phyloP scores from a whole-genome alignment of 441 rosid species.

The Viola pubescens region DNA sequence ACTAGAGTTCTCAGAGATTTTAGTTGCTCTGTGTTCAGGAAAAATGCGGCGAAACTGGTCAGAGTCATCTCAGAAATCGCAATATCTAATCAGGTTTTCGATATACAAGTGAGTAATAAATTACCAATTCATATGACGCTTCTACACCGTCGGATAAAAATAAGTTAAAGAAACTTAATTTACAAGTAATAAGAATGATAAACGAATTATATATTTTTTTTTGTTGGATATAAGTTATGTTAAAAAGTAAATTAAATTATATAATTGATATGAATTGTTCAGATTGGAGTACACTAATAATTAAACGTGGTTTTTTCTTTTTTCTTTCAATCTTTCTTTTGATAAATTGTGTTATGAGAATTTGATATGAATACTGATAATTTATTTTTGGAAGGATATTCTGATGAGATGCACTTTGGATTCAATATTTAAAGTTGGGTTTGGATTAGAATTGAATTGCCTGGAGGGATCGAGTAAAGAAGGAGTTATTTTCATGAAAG shows the following conservation, averaged over 20 bases:
- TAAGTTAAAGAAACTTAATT: too few relatives aligned
- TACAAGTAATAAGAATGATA: too few relatives aligned
- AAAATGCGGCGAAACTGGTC: constrained; percentile 48
- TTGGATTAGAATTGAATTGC: constrained; percentile 64
- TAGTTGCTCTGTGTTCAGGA: constrained; percentile 55
- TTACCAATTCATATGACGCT: background rate
- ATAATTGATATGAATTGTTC: too few relatives aligned
- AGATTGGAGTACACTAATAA: too few relatives aligned
- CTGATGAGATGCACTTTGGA: constrained; percentile 63
- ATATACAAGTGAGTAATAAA: constrained; percentile 46
- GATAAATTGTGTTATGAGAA: background rate
- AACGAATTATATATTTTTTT: too few relatives aligned
- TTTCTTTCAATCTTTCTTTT: background rate
- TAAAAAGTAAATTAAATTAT: too few relatives aligned
- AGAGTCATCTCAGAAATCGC: constrained; percentile 25
- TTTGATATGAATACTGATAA: background rate
- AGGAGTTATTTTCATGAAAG: constrained; percentile 47
- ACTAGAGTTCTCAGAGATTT: constrained; percentile 60
- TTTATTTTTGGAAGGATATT: constrained; percentile 30
- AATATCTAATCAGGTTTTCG: constrained; percentile 31
- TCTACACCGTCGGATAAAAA: too few relatives aligned
- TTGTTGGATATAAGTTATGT: too few relatives aligned
- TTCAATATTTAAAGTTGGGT: constrained; percentile 75
- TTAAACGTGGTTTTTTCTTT: too few relatives aligned
- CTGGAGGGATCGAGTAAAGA: constrained; percentile 46